These are phyloP conservation scores for Penicillium polonicum DNA, from an alignment of 2,329 filamentous ascomycete species.

Conservation along the genomic window DNA sequence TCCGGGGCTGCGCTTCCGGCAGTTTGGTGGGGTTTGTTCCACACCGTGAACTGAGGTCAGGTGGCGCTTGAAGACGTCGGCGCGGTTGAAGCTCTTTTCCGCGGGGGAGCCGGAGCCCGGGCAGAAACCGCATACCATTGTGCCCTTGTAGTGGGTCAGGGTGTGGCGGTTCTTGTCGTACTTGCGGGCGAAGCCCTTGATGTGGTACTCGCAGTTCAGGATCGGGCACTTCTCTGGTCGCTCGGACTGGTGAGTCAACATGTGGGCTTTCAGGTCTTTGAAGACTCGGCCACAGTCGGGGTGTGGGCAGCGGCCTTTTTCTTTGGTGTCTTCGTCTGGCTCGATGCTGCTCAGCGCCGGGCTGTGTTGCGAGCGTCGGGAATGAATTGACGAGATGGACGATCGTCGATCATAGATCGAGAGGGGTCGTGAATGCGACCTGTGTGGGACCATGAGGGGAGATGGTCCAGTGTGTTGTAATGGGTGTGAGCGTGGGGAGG, in stretches of 20 bases:
- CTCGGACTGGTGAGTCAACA: conserved; percentile 89
- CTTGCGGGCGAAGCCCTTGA: conserved; percentile 89
- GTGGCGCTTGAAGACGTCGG: conserved; percentile 94
- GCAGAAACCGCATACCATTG: conserved; percentile 95
- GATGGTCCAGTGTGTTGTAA: conserved; percentile 47
- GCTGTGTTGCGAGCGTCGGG: conserved; percentile 61
- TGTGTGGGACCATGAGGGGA: conserved; percentile 61
- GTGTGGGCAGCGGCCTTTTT: conserved; percentile 73
- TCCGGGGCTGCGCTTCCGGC: conserved; percentile 68
- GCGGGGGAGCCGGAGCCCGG: conserved; percentile 82
- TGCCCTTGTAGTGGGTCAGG: conserved; percentile 93
- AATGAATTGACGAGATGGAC: conserved; percentile 70
- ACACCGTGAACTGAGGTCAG: conserved; percentile 87
- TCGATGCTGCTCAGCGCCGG: conserved; percentile 61
- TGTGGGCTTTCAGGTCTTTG: conserved; percentile 90
- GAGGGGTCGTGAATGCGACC: conserved; percentile 55
- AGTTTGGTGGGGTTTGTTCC: conserved; percentile 89
- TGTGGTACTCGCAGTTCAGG: conserved; percentile 84
- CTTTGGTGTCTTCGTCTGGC: conserved; percentile 58
- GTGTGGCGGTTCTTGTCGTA: conserved; percentile 97
- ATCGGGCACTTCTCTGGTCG: conserved; percentile 94
- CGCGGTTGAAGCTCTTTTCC: conserved; percentile 94
- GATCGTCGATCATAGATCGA: conserved; percentile 56
- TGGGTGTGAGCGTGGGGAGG: conserved; percentile 26
- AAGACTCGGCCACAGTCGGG: conserved; percentile 81